phyloP scores from a whole-genome alignment of 73 alveolate species.

The Paramecium primaurelia region DNA sequence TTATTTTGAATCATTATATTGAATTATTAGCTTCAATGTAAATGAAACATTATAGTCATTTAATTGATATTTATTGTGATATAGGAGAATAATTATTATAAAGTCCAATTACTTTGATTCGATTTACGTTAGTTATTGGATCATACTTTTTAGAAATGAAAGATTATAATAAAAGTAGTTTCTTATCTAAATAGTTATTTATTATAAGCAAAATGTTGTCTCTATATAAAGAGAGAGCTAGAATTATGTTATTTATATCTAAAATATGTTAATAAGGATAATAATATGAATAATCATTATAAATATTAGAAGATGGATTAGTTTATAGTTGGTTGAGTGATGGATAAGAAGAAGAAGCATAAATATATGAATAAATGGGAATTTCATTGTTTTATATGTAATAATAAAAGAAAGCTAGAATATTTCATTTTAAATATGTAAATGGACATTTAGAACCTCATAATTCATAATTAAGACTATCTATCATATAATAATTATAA shows the following conservation, averaged over 20 bases:
- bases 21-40: neutral
- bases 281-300: neutral
- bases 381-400: neutral
- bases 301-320: neutral
- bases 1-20: neutral
- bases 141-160: neutral
- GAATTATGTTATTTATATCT: neutral
- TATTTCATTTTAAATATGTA: neutral
- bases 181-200: neutral
- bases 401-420: neutral
- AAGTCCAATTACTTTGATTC: neutral
- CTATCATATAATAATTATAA: neutral
- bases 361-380: neutral
- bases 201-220: neutral
- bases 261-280: neutral
- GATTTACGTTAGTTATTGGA: neutral
- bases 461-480: neutral
- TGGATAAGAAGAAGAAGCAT: neutral
- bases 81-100: neutral
- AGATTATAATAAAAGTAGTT: conserved; percentile 15
- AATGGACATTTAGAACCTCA: conserved; percentile 9
- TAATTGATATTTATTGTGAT: neutral
- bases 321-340: neutral
- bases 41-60: neutral
- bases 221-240: neutral